Percentiles rank a stretch among this genome's conserved stretches.
Evolutionary conservation across 2,329 filamentous ascomycete genomes (phyloP).

Genomic region (Didymella arachidicola): DNA sequence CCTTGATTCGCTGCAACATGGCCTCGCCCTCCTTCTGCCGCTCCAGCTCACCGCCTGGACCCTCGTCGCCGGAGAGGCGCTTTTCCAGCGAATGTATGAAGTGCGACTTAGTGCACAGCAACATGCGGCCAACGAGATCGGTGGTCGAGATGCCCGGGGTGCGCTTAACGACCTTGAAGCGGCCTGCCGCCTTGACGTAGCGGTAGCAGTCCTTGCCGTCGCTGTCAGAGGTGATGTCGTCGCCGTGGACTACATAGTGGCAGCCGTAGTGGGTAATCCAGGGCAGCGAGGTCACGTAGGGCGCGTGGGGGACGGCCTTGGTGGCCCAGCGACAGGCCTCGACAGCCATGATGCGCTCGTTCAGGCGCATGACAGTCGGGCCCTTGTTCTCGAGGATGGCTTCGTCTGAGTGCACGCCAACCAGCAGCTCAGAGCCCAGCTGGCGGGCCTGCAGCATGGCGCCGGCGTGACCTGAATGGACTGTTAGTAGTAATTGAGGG

Average conservation of each 20-base stretch:
- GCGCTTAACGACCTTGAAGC: constrained; percentile 96
- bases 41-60: constrained; percentile 73
- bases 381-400: constrained; percentile 97
- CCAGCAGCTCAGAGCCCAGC: constrained; percentile 85
- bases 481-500: background rate
- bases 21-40: constrained; percentile 67
- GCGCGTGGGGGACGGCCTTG: constrained; percentile 80
- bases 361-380: constrained; percentile 93
- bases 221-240: constrained; percentile 95
- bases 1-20: constrained; percentile 78
- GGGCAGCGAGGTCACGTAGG: constrained; percentile 90
- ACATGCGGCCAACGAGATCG: constrained; percentile 96
- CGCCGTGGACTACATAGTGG: constrained; percentile 93
- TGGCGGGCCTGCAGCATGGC: constrained; percentile 96
- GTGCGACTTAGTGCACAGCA: constrained; percentile 92
- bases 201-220: constrained; percentile 96
- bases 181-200: constrained; percentile 90
- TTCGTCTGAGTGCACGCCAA: constrained; percentile 95
- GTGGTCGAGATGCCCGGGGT: constrained; percentile 97
- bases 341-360: constrained; percentile 87
- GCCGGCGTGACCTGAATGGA: constrained; percentile 79
- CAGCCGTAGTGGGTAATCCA: constrained; percentile 98
- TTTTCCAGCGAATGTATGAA: constrained; percentile 84
- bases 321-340: constrained; percentile 97
- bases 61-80: constrained; percentile 74